Conservation (phyloP, 805 yeast species). For the Wickerhamiella qilinensis region DNA sequence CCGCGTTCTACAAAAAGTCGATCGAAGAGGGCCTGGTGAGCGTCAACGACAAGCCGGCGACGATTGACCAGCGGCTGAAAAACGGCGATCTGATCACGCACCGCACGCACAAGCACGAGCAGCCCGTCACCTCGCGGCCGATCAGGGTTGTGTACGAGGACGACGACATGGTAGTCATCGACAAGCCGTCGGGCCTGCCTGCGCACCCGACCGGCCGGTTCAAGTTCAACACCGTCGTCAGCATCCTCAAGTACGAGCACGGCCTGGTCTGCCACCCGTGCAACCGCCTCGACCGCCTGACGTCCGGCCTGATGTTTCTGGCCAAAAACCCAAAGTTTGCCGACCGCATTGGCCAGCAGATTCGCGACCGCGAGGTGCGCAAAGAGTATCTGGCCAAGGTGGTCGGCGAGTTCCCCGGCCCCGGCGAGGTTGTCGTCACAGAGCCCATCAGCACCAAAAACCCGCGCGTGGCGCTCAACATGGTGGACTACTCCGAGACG, state of each 20-base stretch:
- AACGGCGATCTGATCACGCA: slow-evolving; percentile 79
- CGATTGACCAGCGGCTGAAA: slow-evolving; percentile 43
- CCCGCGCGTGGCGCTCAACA: slow-evolving; percentile 56
- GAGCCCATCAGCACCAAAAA: slow-evolving; percentile 54
- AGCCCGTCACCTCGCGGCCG: slow-evolving; percentile 47
- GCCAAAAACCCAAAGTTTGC: slow-evolving; percentile 74
- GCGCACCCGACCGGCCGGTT: slow-evolving; percentile 88
- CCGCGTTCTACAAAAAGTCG: slow-evolving; percentile 44
- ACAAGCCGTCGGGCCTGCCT: slow-evolving; percentile 90
- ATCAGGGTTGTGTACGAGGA: slow-evolving; percentile 59
- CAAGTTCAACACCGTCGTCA: slow-evolving; percentile 65
- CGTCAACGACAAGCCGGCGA: slow-evolving; percentile 51
- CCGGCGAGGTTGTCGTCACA: slow-evolving; percentile 35
- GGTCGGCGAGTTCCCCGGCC: slow-evolving; percentile 65
- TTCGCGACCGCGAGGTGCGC: slow-evolving; percentile 50
- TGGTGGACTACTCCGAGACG: slow-evolving; percentile 22
- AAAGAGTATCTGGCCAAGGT: slow-evolving; percentile 84
- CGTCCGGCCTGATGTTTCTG: slow-evolving; percentile 86
- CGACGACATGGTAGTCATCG: slow-evolving; percentile 63
- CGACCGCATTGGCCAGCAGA: slow-evolving; percentile 52
- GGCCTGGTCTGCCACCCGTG: slow-evolving; percentile 65
- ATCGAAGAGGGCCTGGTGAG: slow-evolving; percentile 65
- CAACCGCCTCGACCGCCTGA: slow-evolving; percentile 74
- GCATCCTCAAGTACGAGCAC: slow-evolving; percentile 55
- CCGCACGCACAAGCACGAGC: slow-evolving; percentile 77